Evolutionary conservation across 352 stramenopile species (phyloP).

Genomic region (Pythium biforme): DNA sequence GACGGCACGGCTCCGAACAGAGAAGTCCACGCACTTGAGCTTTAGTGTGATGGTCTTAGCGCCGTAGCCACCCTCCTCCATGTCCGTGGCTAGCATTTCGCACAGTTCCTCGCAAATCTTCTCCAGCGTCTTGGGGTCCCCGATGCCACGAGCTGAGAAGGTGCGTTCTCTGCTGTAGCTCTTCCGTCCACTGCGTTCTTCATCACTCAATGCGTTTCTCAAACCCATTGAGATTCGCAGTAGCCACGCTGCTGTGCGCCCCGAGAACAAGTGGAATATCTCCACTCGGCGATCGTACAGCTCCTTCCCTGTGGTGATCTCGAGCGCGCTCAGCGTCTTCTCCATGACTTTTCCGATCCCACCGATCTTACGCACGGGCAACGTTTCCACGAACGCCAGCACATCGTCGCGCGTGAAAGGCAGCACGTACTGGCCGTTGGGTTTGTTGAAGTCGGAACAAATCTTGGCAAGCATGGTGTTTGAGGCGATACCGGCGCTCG

Average conservation of each 20-base stretch:
- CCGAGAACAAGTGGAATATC: constrained; percentile 64
- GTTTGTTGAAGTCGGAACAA: constrained; percentile 96
- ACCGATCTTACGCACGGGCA: constrained; percentile 92
- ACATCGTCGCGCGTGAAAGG: constrained; percentile 70
- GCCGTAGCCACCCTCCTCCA: constrained; percentile 40
- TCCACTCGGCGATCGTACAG: constrained; percentile 57
- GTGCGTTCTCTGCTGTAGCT: constrained; percentile 79
- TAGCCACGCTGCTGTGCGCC: constrained; percentile 67
- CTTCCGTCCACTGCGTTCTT: constrained; percentile 59
- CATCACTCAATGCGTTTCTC: constrained; percentile 30
- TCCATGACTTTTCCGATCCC: constrained; percentile 96
- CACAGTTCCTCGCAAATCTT: constrained; percentile 70
- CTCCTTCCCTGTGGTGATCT: constrained; percentile 85
- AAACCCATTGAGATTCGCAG: constrained; percentile 73
- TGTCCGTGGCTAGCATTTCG: constrained; percentile 49
- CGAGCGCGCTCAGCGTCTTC: constrained; percentile 85
- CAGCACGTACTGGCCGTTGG: constrained; percentile 94
- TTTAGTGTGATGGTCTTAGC: constrained; percentile 68
- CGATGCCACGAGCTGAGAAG: constrained; percentile 35
- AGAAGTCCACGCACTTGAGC: constrained; percentile 70
- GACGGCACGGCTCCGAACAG: constrained; percentile 49
- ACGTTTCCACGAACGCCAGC: constrained; percentile 83
- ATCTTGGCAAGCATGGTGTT: constrained; percentile 96
- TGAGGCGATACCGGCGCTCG: constrained; percentile 90
- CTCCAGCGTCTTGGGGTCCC: constrained; percentile 35